phyloP scores from a whole-genome alignment of 2,329 filamentous ascomycete genomes.

The Cladorrhinum sp. region DNA sequence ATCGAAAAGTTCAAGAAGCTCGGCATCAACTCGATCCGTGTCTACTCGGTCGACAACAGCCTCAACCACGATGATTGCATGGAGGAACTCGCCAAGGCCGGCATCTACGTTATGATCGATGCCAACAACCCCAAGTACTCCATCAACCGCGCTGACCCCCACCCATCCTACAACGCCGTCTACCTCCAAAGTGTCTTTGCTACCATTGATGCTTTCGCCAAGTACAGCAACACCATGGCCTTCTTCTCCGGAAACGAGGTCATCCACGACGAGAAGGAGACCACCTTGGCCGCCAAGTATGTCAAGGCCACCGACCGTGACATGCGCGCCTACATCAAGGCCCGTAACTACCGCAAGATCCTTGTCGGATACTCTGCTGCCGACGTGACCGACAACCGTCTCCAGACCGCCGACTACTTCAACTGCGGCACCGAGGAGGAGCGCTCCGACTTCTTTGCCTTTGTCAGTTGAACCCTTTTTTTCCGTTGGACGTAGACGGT shows the following conservation, averaged over 20 bases:
- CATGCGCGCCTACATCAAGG: conserved; percentile 67
- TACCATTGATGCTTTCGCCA: conserved; percentile 78
- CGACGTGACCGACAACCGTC: conserved; percentile 80
- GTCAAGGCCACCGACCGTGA: conserved; percentile 79
- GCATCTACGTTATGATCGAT: conserved; percentile 89
- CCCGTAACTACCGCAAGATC: conserved; percentile 59
- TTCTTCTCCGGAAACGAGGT: conserved; percentile 84
- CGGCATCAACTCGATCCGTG: conserved; percentile 85
- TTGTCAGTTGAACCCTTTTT: too few relatives aligned
- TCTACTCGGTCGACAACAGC: conserved; percentile 90
- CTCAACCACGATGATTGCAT: conserved; percentile 81
- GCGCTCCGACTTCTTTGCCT: conserved; percentile 85
- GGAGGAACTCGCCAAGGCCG: conserved; percentile 72
- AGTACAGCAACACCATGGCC: conserved; percentile 82
- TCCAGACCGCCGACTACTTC: conserved; percentile 86
- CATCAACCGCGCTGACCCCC: conserved; percentile 50
- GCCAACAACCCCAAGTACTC: conserved; percentile 30
- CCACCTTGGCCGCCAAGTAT: conserved; percentile 65
- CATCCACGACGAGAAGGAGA: conserved; percentile 64
- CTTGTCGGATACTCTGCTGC: conserved; percentile 75
- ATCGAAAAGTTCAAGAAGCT: conserved; percentile 79
- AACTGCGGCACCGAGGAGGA: conserved; percentile 85
- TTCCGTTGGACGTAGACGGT: neutral
- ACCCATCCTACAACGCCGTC: conserved; percentile 76
- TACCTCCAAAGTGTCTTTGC: conserved; percentile 86